A percentile compares a stretch with the other conserved stretches of the same genome.
Evolutionary conservation across 1,139 yeast genomes (phyloP).

Genomic region (Kluyveromyces sp.): DNA sequence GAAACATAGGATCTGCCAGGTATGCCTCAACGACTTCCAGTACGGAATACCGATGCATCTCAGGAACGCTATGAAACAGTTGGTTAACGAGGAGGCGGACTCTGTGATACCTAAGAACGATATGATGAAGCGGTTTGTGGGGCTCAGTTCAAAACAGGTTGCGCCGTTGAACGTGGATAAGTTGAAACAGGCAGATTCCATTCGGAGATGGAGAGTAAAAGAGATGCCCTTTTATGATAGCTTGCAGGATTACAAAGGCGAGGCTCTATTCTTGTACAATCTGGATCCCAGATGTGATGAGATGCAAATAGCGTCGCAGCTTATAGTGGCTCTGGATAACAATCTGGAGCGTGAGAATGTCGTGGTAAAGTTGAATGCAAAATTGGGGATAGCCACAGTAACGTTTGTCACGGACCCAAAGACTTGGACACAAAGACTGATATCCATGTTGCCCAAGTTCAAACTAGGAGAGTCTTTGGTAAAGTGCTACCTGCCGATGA

Average conservation of each 20-base stretch:
- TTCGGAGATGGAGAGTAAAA: neutral
- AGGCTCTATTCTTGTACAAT: slow-evolving; percentile 24
- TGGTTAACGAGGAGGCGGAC: slow-evolving; percentile 34
- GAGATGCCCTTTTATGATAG: slow-evolving; percentile 6
- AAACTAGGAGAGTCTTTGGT: neutral
- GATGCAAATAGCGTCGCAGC: slow-evolving; percentile 23
- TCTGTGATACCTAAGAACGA: slow-evolving; percentile 42
- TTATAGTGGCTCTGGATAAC: slow-evolving; percentile 6
- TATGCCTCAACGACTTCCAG: slow-evolving; percentile 74
- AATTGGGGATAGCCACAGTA: neutral
- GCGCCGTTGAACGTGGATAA: slow-evolving; percentile 1
- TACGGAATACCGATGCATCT: slow-evolving; percentile 73
- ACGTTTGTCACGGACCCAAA: neutral
- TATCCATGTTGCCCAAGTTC: slow-evolving; percentile 4
- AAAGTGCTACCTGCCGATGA: slow-evolving; percentile 10
- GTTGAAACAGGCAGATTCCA: slow-evolving; percentile 8
- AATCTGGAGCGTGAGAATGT: slow-evolving; percentile 16
- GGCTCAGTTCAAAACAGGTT: slow-evolving; percentile 33
- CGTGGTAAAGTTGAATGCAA: slow-evolving; percentile 18
- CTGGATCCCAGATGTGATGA: slow-evolving; percentile 26
- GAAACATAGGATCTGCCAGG: slow-evolving; percentile 77
- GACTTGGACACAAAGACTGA: neutral
- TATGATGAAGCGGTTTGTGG: slow-evolving; percentile 47
- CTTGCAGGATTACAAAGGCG: neutral
- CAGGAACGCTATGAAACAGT: slow-evolving; percentile 76